Percentiles rank a stretch among this genome's conserved stretches.
Conservation (phyloP, 2,329 filamentous ascomycete genomes). For the Colletotrichum magnum region DNA sequence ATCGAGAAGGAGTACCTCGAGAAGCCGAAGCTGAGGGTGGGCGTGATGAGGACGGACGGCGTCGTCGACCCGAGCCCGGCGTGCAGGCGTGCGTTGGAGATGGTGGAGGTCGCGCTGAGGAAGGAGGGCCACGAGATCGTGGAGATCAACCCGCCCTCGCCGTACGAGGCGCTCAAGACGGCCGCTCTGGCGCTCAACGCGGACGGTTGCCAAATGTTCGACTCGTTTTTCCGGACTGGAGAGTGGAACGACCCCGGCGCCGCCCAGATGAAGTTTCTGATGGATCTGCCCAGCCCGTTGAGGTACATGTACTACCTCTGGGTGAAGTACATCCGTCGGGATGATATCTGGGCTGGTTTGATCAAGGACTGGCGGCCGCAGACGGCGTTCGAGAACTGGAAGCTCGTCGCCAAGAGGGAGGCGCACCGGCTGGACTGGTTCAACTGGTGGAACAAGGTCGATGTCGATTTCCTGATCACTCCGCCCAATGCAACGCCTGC, state of each 20-base stretch:
- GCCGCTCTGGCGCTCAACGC: conserved; percentile 86
- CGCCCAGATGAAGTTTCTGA: conserved; percentile 80
- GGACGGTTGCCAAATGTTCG: conserved; percentile 86
- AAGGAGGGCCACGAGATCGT: conserved; percentile 82
- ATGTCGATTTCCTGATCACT: conserved; percentile 84
- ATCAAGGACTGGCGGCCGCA: conserved; percentile 81
- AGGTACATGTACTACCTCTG: conserved; percentile 92
- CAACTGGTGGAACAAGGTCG: conserved; percentile 83
- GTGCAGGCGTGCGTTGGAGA: conserved; percentile 81
- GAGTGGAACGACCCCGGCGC: conserved; percentile 87
- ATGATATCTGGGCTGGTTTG: conserved; percentile 83
- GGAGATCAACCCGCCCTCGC: conserved; percentile 74
- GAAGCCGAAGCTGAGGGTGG: conserved; percentile 78
- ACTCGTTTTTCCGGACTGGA: conserved; percentile 80
- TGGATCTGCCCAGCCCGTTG: conserved; percentile 79
- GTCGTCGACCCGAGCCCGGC: conserved; percentile 91
- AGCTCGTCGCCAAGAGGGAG: conserved; percentile 83
- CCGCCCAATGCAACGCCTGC: conserved; percentile 94
- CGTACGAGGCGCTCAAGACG: conserved; percentile 82
- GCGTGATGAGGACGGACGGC: conserved; percentile 82
- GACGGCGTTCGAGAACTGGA: conserved; percentile 84
- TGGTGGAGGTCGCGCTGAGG: conserved; percentile 77
- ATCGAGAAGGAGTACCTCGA: conserved; percentile 70
- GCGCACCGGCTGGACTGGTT: conserved; percentile 84
- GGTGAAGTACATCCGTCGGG: conserved; percentile 85